Evolutionary conservation across 106 monocot species (phyloP).

Genomic region (Posidonia australis): DNA sequence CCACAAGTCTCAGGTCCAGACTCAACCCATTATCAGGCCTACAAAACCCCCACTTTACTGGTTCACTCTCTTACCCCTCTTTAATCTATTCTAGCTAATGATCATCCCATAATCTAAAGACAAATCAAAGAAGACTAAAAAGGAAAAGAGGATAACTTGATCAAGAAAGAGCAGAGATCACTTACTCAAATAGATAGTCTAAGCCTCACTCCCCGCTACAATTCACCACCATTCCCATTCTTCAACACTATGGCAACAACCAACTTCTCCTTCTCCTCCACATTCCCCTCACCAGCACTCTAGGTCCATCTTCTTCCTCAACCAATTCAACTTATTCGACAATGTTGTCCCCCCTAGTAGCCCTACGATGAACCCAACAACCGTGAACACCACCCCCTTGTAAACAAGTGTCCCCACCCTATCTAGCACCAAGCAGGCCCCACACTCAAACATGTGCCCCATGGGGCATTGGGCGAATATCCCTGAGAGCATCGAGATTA

Average conservation of each 20-base stretch:
- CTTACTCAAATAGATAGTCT: constrained; percentile 15
- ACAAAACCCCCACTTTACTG: no score
- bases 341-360: constrained; percentile 58
- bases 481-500: constrained; percentile 27
- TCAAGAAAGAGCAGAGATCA: not conserved
- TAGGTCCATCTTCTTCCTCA: constrained; percentile 57
- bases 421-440: constrained; percentile 31
- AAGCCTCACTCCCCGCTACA: not conserved
- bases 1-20: no score
- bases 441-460: constrained; percentile 68
- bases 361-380: constrained; percentile 62
- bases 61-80: no score
- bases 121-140: no score
- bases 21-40: no score
- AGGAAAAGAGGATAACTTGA: no score
- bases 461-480: constrained; percentile 17
- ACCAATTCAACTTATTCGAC: constrained; percentile 51
- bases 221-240: not conserved
- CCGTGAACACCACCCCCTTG: constrained; percentile 57
- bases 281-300: constrained; percentile 2
- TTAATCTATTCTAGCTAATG: no score
- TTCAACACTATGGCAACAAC: not conserved
- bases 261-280: constrained; percentile 18
- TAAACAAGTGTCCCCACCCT: constrained; percentile 42
- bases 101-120: no score